phyloP scores from a whole-genome alignment of 2,329 filamentous ascomycete genomes.

The Penicillium oxalicum region DNA sequence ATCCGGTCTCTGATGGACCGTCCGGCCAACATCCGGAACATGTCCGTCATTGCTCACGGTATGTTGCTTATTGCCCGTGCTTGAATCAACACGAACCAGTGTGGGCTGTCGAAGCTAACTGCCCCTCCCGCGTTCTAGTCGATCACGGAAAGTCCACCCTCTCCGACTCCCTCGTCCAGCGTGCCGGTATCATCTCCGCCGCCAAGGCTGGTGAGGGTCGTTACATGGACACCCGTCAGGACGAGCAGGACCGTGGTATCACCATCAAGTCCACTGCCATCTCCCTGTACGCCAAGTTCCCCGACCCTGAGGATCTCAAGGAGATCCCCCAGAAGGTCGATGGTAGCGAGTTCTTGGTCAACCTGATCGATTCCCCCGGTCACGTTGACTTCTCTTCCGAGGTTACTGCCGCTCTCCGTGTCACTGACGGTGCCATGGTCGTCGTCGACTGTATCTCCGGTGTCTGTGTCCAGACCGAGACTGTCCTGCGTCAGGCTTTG shows the following conservation, averaged over 20 bases:
- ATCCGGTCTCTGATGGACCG: constrained; percentile 47
- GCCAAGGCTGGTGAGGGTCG: constrained; percentile 93
- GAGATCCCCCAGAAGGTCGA: constrained; percentile 84
- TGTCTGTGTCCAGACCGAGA: constrained; percentile 99
- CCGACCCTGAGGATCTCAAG: constrained; percentile 80
- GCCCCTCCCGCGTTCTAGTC: constrained; percentile 47
- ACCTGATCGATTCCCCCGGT: constrained; percentile 99
- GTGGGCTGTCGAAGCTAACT: constrained; percentile 3
- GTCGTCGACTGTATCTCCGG: constrained; percentile 99
- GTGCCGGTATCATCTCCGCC: constrained; percentile 98
- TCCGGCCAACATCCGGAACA: constrained; percentile 71
- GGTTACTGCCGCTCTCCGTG: constrained; percentile 98
- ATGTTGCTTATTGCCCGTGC: constrained; percentile 24
- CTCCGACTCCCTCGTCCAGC: constrained; percentile 97
- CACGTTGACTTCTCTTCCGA: constrained; percentile 99
- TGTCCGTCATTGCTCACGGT: constrained; percentile 99
- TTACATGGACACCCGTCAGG: constrained; percentile 92
- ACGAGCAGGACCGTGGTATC: constrained; percentile 99
- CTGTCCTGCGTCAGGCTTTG: constrained; percentile 95
- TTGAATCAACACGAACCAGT: not conserved
- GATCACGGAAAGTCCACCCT: constrained; percentile 99
- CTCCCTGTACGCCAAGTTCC: constrained; percentile 86
- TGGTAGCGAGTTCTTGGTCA: constrained; percentile 98
- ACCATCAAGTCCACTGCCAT: constrained; percentile 99
- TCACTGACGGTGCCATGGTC: constrained; percentile 98